Conservation (phyloP, 768 basidiomycete genomes). For the Porpolomopsis calyptriformis region DNA sequence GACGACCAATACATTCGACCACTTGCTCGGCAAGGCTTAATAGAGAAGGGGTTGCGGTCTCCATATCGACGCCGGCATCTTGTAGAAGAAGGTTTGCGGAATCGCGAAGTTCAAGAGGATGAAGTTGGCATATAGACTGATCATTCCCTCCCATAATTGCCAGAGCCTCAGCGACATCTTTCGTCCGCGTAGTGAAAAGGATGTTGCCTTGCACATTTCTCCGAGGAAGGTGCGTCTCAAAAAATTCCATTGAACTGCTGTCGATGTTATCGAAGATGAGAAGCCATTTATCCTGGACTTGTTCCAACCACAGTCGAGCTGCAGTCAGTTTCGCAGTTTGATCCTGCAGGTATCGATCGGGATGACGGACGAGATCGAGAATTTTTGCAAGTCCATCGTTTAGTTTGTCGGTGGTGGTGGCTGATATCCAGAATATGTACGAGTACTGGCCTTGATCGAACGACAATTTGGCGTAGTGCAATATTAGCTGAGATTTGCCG, state of each 20-base stretch:
- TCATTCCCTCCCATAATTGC: background rate
- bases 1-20: background rate
- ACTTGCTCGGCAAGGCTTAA: background rate
- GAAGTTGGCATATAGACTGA: background rate
- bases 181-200: background rate
- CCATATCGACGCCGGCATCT: background rate
- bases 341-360: background rate
- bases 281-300: background rate
- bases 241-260: background rate
- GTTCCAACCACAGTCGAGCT: background rate
- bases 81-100: background rate
- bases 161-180: background rate
- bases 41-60: background rate
- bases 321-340: background rate
- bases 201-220: background rate
- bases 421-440: background rate
- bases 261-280: background rate
- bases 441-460: background rate
- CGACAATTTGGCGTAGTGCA: background rate
- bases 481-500: background rate
- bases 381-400: background rate
- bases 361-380: background rate
- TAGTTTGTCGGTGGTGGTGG: background rate
- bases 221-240: background rate
- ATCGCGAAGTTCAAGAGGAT: background rate